Evolutionary conservation across 192 early-diverging fungal species (phyloP), one percentile per base, ranked within the genome.

Genomic region (Coemansia sp.): DNA sequence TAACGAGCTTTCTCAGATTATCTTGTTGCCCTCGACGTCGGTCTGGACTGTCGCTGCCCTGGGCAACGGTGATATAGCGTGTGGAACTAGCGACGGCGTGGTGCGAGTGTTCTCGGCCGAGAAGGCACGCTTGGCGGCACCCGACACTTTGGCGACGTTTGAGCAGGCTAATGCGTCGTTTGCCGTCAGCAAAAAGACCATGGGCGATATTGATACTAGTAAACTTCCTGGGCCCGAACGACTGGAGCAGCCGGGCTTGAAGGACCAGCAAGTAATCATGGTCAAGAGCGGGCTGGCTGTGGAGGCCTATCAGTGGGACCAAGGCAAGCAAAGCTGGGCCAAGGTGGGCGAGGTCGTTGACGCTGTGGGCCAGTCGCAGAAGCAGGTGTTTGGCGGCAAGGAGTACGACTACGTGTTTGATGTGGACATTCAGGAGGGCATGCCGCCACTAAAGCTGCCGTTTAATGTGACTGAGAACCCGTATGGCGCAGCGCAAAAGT

Each of bases 361-460:
- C 78, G 89, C 93, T 3, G 88, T 90, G 39, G 93, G 91, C 3
- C 82, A 82, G 9, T 70, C 84, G 8, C 74, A 88, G 24, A 98
- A 96, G 73, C 90, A 94, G 69, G 67, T 90, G 29, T 93, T 89
- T 71, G 84, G 88, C 4, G 95, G 96, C 32, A 84, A 85, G 45
- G 95, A 98, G 67, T 99, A 99, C 74, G 98, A 99, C 80, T 96
- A 93, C 74, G 92, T 99, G 32, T 99, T 99, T 84, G 95, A 97
- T 70, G 92, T 99, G 22, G 97, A 98, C 68, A 88, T 98, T 37
- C 89, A 89, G 32, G 93, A 91, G 32, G 93, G 91, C 9, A 79
- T 73, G 1, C 91, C 91, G 29, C 86, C 90, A 15, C 76, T 98
- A 7, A 97, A 98, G 73, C 85, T 99, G 12, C 98, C 97, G 30